phyloP scores from a whole-genome alignment of 352 stramenopile genomes.

The Phytopythium chamaehyphon region DNA sequence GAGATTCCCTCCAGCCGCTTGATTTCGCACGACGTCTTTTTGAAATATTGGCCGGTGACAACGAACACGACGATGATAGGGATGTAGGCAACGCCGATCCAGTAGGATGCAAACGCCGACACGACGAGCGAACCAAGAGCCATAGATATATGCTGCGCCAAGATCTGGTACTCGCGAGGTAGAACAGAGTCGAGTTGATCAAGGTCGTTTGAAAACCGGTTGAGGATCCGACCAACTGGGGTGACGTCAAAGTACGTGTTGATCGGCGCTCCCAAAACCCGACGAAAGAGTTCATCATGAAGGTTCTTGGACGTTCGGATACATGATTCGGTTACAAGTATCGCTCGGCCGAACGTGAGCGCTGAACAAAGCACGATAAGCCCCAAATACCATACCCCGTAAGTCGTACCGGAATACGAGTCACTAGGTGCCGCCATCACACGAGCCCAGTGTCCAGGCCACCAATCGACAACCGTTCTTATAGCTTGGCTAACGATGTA shows the following conservation, averaged over 20 bases:
- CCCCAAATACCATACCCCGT: slow-evolving; percentile 29
- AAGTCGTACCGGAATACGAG: slow-evolving; percentile 31
- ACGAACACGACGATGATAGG: slow-evolving; percentile 56
- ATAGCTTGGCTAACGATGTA: slow-evolving; percentile 16
- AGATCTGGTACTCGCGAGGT: slow-evolving; percentile 31
- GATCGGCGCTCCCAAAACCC: slow-evolving; percentile 35
- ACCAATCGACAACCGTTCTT: slow-evolving; percentile 28
- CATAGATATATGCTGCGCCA: slow-evolving; percentile 22
- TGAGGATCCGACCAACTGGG: slow-evolving; percentile 47
- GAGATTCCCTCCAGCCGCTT: slow-evolving; percentile 91
- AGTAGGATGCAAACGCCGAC: slow-evolving; percentile 32
- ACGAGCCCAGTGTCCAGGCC: slow-evolving; percentile 29
- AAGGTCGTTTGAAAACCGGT: slow-evolving; percentile 47
- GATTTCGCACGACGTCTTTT: slow-evolving; percentile 74
- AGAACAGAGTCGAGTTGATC: slow-evolving; percentile 40
- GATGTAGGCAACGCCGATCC: slow-evolving; percentile 45
- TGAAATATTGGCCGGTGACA: slow-evolving; percentile 78
- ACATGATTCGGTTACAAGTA: slow-evolving; percentile 26
- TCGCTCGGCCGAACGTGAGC: slow-evolving; percentile 11
- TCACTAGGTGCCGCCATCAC: slow-evolving; percentile 20
- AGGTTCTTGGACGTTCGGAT: slow-evolving; percentile 22
- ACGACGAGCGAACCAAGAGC: slow-evolving; percentile 31
- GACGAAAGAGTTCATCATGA: slow-evolving; percentile 32
- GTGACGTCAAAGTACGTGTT: slow-evolving; percentile 53
- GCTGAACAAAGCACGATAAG: slow-evolving; percentile 21